Evolutionary conservation across 1,139 yeast species (phyloP).

Genomic region (Kodamaea ohmeri): DNA sequence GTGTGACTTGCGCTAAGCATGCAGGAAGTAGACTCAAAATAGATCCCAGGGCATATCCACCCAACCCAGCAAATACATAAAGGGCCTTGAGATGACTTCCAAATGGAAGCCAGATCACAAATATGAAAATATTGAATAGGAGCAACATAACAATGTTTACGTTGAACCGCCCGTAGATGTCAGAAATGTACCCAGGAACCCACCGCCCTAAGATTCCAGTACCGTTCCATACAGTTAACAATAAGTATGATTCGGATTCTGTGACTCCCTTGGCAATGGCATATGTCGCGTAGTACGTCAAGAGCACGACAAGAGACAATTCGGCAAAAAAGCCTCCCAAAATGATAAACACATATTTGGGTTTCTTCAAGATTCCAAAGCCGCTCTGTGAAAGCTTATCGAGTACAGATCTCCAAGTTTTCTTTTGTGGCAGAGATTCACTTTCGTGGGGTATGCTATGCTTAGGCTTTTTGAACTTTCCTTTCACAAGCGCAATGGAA

Average conservation of each 20-base stretch:
- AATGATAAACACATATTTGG: constrained; percentile 12
- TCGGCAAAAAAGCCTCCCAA: constrained; percentile 34
- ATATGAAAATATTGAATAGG: constrained; percentile 22
- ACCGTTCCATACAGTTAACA: constrained; percentile 29
- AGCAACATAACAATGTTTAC: constrained; percentile 23
- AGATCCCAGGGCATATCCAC: constrained; percentile 34
- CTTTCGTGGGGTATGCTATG: not conserved
- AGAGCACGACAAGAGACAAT: constrained; percentile 49
- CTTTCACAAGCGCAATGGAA: constrained; percentile 42
- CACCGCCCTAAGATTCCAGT: constrained; percentile 31
- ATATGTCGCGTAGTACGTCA: constrained; percentile 31
- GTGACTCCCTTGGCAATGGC: constrained; percentile 28
- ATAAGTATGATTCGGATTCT: constrained; percentile 21
- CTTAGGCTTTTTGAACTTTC: constrained; percentile 24
- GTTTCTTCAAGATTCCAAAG: constrained; percentile 9
- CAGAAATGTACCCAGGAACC: constrained; percentile 31
- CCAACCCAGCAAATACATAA: constrained; percentile 26
- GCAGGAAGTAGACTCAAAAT: constrained; percentile 32
- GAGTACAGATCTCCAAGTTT: not conserved
- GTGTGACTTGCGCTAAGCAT: constrained; percentile 28
- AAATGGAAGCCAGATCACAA: constrained; percentile 28
- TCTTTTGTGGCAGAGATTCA: not conserved
- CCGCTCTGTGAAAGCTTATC: constrained; percentile 5
- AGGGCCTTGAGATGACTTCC: constrained; percentile 27
- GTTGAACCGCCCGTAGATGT: constrained; percentile 31